Conservation (phyloP, 2,329 filamentous ascomycete genomes). For the Lecanoromycetidae sp. region DNA sequence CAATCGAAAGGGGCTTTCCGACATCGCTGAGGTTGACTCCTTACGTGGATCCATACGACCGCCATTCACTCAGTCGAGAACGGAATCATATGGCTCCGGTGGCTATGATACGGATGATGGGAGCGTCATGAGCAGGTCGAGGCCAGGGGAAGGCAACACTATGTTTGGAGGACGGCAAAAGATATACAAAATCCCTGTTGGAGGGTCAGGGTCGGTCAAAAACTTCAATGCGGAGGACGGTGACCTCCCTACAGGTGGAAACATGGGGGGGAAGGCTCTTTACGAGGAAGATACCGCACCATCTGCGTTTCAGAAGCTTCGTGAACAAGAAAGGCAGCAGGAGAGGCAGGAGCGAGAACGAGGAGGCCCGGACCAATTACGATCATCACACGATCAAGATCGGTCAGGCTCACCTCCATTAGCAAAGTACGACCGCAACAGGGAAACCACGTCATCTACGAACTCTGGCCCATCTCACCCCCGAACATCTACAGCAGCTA, state of each 20-base stretch:
- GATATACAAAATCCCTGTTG: constrained; percentile 69
- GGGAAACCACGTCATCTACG: constrained; percentile 76
- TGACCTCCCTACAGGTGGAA: constrained; percentile 27
- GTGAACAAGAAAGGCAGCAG: constrained; percentile 32
- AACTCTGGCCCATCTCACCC: constrained; percentile 58
- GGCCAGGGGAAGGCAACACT: constrained; percentile 79
- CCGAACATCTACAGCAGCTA: constrained; percentile 75
- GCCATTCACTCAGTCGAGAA: constrained; percentile 47
- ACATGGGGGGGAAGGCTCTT: constrained; percentile 54
- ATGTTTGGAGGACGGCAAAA: constrained; percentile 93
- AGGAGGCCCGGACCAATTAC: constrained; percentile 29
- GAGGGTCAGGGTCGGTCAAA: constrained; percentile 34
- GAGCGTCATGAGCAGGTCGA: constrained; percentile 72
- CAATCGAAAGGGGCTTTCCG: constrained; percentile 53
- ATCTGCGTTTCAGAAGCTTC: constrained; percentile 72
- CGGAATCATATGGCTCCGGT: constrained; percentile 52
- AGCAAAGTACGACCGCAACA: constrained; percentile 57
- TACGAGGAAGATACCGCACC: constrained; percentile 79
- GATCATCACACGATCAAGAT: constrained; percentile 15
- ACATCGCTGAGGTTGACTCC: constrained; percentile 87
- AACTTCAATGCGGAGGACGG: constrained; percentile 25
- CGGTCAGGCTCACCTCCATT: constrained; percentile 47
- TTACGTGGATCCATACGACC: constrained; percentile 51
- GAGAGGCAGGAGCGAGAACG: constrained; percentile 34
- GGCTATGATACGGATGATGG: constrained; percentile 47